These are phyloP conservation scores for Mycena albidolilacea DNA, from an alignment of 768 basidiomycete species.

Conservation along the genomic window DNA sequence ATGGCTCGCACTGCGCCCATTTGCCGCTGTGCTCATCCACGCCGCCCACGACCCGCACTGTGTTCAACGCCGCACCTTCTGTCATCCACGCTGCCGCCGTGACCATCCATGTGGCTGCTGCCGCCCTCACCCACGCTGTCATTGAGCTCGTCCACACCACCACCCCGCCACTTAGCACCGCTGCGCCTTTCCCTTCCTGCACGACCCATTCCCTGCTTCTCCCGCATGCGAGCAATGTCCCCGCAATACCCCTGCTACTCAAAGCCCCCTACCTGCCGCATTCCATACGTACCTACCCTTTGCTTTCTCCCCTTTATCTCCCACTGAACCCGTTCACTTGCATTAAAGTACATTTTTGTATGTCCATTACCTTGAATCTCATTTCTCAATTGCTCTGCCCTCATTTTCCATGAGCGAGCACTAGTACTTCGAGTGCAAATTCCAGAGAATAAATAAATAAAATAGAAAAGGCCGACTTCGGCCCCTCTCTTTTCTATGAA, in stretches of 20 bases:
- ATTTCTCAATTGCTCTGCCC: slow-evolving; percentile 4
- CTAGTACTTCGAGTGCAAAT: neutral
- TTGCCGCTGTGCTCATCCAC: neutral
- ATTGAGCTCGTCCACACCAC: neutral
- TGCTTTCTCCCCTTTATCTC: slow-evolving; percentile 1
- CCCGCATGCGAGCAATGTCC: neutral
- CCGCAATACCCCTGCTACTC: neutral
- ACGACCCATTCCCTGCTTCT: neutral
- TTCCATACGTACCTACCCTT: neutral
- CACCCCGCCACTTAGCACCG: neutral
- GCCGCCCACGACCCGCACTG: neutral
- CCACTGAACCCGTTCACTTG: slow-evolving; percentile 1
- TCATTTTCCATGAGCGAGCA: slow-evolving; percentile 3
- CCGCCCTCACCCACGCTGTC: slow-evolving; percentile 1
- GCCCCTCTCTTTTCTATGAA: slow-evolving; percentile 6
- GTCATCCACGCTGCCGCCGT: neutral
- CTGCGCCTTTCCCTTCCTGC: neutral
- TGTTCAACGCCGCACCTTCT: neutral
- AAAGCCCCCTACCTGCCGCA: neutral
- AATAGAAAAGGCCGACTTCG: neutral
- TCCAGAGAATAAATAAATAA: neutral
- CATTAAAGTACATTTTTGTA: slow-evolving; percentile 3
- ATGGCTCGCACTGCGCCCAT: too few relatives aligned
- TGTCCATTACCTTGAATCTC: neutral
- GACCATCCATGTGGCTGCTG: neutral